phyloP scores from a whole-genome alignment of 306 rosid genomes.

The Vicia villosa region DNA sequence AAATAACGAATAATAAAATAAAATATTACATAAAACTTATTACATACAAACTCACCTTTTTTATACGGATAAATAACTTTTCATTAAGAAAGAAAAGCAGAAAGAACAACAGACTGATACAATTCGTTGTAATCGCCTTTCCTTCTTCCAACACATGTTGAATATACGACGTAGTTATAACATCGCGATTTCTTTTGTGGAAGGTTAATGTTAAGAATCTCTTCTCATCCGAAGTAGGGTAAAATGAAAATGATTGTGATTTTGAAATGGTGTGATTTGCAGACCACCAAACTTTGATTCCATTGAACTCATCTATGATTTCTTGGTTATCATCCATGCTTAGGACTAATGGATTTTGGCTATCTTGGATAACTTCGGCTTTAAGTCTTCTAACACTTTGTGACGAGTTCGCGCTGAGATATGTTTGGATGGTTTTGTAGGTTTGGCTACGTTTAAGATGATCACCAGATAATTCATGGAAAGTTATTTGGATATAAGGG shows the following conservation, averaged over 20 bases:
- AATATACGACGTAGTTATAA: background rate
- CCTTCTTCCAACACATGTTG: constrained; percentile 13
- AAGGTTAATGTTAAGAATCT: background rate
- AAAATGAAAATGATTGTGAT: background rate
- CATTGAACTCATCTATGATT: background rate
- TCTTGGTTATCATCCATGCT: background rate
- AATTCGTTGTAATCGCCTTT: background rate
- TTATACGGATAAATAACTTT: too few relatives aligned
- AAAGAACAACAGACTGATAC: too few relatives aligned
- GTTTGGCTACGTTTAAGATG: background rate
- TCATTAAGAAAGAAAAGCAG: too few relatives aligned
- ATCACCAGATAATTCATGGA: background rate
- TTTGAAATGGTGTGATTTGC: background rate
- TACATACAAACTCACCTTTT: too few relatives aligned
- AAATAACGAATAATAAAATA: too few relatives aligned
- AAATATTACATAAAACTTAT: too few relatives aligned
- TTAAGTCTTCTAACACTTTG: background rate
- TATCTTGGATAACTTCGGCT: constrained; percentile 41
- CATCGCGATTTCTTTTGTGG: background rate
- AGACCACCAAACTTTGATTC: constrained; percentile 3
- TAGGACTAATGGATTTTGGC: constrained; percentile 35
- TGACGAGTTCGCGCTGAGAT: background rate
- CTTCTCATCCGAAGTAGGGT: background rate
- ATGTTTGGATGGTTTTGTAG: background rate
- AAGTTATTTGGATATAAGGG: background rate